Percentiles rank a stretch among this genome's conserved stretches.
Evolutionary conservation across 495 filamentous ascomycete genomes (phyloP).

Genomic region (Neurospora cerealis): DNA sequence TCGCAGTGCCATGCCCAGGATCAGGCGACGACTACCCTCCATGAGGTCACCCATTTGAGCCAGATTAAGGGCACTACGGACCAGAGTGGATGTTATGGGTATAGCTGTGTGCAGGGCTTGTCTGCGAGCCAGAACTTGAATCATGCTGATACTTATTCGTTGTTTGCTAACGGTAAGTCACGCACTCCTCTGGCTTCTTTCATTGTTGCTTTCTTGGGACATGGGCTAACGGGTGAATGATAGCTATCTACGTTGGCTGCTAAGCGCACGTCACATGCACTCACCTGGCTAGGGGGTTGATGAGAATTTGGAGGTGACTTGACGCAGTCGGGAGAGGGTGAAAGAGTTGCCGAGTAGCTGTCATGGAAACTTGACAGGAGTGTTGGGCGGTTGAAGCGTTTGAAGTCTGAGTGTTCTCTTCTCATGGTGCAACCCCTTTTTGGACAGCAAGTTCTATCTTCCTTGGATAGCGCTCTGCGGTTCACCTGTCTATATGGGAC

Average conservation of each 20-base stretch:
- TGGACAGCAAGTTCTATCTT: not conserved
- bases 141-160: slow-evolving; percentile 54
- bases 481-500: not conserved
- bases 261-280: not conserved
- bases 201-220: too few species aligned
- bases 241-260: not conserved
- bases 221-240: not conserved
- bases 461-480: not conserved
- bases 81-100: slow-evolving; percentile 44
- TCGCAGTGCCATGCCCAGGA: slow-evolving; percentile 47
- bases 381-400: not conserved
- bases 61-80: slow-evolving; percentile 50
- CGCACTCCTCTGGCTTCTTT: too few species aligned
- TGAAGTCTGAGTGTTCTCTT: not conserved
- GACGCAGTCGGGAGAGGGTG: not conserved
- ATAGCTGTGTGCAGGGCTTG: slow-evolving; percentile 36
- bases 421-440: not conserved
- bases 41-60: slow-evolving; percentile 54
- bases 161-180: slow-evolving; percentile 46
- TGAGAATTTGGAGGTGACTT: not conserved
- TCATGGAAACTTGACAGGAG: not conserved
- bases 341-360: not conserved
- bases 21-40: slow-evolving; percentile 48
- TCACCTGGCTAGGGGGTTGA: not conserved
- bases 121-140: slow-evolving; percentile 35